Base-by-base conservation (phyloP, 1,284 basidiomycete species). In the Rhizoctonia solani region DNA sequence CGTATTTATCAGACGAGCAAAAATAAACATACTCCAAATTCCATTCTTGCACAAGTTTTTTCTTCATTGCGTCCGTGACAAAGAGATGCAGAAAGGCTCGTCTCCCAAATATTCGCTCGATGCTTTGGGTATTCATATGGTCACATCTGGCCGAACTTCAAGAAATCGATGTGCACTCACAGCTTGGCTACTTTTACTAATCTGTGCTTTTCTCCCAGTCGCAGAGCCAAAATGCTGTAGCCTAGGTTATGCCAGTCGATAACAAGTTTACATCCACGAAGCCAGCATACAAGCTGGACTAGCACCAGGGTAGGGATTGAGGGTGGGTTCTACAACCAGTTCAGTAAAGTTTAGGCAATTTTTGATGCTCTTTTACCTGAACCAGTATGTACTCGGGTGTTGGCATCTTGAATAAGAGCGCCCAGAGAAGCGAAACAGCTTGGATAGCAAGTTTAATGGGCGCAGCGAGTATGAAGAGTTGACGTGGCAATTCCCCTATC, bases 191-290 rank as follows among this genome's bases (percentile, higher is more conserved):
- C 73, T 65, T 77, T 82, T 29, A 97, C 93, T 67, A 96, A 82
- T 0, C 81, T 76, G 73, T 93, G 90, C 0, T 77, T 75, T 0
- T 80, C 69, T 0, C 93, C 92, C 6, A 96, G 78, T 70, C 88
- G 88, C 69, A 99, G 79, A 0, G 90, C 91, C 34, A 99, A 83
- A 56, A 99, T 95, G 67, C 89, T 98, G 75, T 94, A 96, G 5
- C 95, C 95, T 8, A 96, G 85, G 76, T 99, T 99, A 76, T 99
- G 97, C 97, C 97, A 99, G 78, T 99, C 97, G 69, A 99, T 96
- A 67, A 99, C 90, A 69, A 99, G 81, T 73, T 91, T 92, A 70
- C 88, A 89, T 1, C 89, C 87, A 16, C 87, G 82, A 3, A 93
- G 74, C 54, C 79, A 77, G 23, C 84, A 84, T 0, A 90, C 86